Base-by-base conservation (phyloP, 495 filamentous ascomycete species). In the Penicillium longicatenatum region DNA sequence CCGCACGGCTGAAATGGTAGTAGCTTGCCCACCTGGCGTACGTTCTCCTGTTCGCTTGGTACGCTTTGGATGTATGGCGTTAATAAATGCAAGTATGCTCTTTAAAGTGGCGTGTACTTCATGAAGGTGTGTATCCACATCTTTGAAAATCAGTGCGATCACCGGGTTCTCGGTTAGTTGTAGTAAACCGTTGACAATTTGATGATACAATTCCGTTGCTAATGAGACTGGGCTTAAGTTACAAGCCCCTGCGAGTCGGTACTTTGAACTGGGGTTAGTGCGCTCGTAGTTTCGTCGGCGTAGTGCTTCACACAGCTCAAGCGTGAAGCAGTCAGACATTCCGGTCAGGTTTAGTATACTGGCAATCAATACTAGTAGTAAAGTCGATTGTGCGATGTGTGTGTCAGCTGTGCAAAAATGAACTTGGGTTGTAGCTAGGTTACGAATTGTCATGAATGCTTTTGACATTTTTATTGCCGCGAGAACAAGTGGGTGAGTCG, bases 141-240 rank as follows among this genome's bases (percentile, higher is more conserved):
- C 9, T 16, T 35, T 42, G 20, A 66, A 58, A 3, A 66, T 60
- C 6, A 39, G 51, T 12, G 39, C 19, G 20, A 68, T 42, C 12
- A 49, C 14, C 0, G 33, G 19, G 26, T 17, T 46, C 1, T 30
- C 12, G 16, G 49, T 50, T 4, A 66, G n/a, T 9, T 33, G 43
- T 22, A 53, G n/a, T 10, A 68, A 9, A 9, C 47, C 50, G 8
- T 29, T 19, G 1, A 57, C 17, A n/a, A 59, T 30, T 10, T 60
- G 57, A 37, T 49, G 63, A 29, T 68, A 68, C 7, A 68, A 55
- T 8, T 57, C 63, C 6, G 33, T 26, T 3, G 65, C 60, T n/a
- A 57, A 39, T 51, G 57, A 24, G 0, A 51, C 17, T 9, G 49
- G 19, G 9, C 33, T 47, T 6, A 42, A 10, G 16, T 8, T 22